These are phyloP conservation scores for Penicillium arizonense DNA, from an alignment of 495 filamentous ascomycete genomes.

Conservation along the genomic window DNA sequence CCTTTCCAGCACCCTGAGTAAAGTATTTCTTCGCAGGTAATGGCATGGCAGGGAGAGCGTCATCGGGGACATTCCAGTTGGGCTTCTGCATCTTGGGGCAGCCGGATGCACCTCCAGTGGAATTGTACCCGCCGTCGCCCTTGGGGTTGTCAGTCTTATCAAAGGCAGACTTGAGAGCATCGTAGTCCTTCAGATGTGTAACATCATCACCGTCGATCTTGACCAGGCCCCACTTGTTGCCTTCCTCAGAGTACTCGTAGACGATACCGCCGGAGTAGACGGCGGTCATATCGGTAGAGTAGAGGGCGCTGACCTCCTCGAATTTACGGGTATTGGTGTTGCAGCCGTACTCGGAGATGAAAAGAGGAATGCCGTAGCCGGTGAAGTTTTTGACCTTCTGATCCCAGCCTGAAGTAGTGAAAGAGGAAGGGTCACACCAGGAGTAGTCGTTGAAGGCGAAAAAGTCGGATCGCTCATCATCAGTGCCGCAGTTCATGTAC, in stretches of 20 bases:
- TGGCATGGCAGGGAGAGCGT: conserved; percentile 75
- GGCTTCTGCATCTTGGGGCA: conserved; percentile 72
- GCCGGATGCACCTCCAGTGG: conserved; percentile 56
- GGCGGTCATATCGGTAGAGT: conserved; percentile 77
- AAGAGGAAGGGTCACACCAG: conserved; percentile 87
- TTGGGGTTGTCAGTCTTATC: conserved; percentile 59
- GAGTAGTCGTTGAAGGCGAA: conserved; percentile 99
- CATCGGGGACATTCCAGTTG: conserved; percentile 73
- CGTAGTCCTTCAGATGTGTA: conserved; percentile 60
- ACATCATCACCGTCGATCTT: conserved; percentile 58
- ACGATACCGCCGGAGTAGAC: conserved; percentile 96
- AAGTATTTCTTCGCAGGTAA: conserved; percentile 64
- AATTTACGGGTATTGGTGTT: conserved; percentile 76
- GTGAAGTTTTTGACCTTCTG: conserved; percentile 90
- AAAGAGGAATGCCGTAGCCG: conserved; percentile 88
- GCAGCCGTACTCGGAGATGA: conserved; percentile 96
- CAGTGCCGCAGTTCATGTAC: conserved; percentile 93
- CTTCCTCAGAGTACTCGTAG: conserved; percentile 89
- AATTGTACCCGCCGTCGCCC: conserved; percentile 78
- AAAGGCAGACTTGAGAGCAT: conserved; percentile 64
- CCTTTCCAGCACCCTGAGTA: conserved; percentile 68
- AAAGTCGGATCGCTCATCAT: conserved; percentile 86
- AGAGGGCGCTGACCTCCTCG: conserved; percentile 75
- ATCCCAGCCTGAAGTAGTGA: conserved; percentile 76
- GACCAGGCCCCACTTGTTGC: conserved; percentile 75